phyloP scores from a whole-genome alignment of 306 rosid species.

The Quercus cerris region DNA sequence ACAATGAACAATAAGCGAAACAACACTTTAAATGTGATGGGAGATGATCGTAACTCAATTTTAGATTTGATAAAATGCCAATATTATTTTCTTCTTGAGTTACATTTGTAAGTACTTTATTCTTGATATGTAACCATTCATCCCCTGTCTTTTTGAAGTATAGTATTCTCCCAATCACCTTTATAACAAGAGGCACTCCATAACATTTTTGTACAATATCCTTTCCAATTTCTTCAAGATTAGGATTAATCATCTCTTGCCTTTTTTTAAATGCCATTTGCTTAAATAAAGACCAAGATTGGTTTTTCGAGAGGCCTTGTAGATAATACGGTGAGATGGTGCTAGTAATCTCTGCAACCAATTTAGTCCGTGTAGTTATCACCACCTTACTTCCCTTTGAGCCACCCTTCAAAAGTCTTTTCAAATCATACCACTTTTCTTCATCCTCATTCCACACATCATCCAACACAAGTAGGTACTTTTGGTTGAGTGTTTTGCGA shows the following conservation, averaged over 20 bases:
- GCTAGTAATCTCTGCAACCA: neutral
- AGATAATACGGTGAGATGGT: fast-evolving
- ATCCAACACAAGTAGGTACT: slow-evolving; percentile 2
- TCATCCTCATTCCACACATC: fast-evolving
- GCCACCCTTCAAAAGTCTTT: neutral
- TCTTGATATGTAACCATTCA: neutral
- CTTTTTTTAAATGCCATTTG: neutral
- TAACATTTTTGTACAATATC: neutral
- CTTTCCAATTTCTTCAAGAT: neutral
- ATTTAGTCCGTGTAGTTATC: neutral
- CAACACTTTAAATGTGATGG: no score
- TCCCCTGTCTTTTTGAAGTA: neutral
- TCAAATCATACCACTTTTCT: neutral
- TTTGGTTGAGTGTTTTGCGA: neutral
- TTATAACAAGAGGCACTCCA: neutral
- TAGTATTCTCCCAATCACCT: neutral
- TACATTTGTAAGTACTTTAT: neutral
- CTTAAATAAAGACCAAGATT: neutral
- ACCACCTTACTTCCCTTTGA: neutral
- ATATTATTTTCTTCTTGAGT: neutral
- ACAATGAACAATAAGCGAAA: neutral
- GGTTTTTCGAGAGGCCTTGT: neutral
- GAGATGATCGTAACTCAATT: neutral
- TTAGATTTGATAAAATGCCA: neutral
- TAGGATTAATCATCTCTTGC: neutral